Evolutionary conservation across 139 green algal genomes (phyloP), one percentile per base, ranked within the genome.

Genomic region (Chlorella sorokiniana): DNA sequence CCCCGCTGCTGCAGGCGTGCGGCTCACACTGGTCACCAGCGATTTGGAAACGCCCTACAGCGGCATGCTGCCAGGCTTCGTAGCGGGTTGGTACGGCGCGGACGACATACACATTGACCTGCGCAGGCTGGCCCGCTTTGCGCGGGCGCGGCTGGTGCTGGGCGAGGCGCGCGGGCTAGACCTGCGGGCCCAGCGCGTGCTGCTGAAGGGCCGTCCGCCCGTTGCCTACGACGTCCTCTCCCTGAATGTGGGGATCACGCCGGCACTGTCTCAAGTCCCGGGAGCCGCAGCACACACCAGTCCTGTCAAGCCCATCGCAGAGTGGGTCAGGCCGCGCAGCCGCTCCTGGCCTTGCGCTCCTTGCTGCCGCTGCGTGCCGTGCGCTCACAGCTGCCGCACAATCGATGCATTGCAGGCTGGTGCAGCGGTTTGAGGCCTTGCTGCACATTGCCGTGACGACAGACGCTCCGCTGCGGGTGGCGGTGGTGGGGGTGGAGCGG

Each of bases 41-140:
- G 88, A 94, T 68, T 70, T 97, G 14, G 88, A 95, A 72, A 98
- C 96, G 16, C 96, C 96, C 2, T 99, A 99, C 92, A 97, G 94
- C 82, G 96, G 96, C 52, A 99, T 99, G 96, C 92, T 99, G 62
- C 96, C 96, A 9, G 96, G 96, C 18, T 97, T 92, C 82, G 90
- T 99, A 9, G 90, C 94, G 10, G 95, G 96, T 14, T 94, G 94
- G 67, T 99, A 99, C 86, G 88, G 70, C 6, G 94, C 91, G 65
- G 91, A 98, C 51, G 95, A 99, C 0, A 97, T 93, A 85, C 96
- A 99, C 90, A 94, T 99, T 1, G 96, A 99, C 86, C 86, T 99
- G 52, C 45, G 73, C 0, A 78, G 81, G 6, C 86, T 99, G 37
- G 89, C 92, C 0, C 78, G 44, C 25, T 96, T 95, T 83, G 90